Evolutionary conservation across 179 eudicot genomes (phyloP).

Genomic region (Actinidia arguta): DNA sequence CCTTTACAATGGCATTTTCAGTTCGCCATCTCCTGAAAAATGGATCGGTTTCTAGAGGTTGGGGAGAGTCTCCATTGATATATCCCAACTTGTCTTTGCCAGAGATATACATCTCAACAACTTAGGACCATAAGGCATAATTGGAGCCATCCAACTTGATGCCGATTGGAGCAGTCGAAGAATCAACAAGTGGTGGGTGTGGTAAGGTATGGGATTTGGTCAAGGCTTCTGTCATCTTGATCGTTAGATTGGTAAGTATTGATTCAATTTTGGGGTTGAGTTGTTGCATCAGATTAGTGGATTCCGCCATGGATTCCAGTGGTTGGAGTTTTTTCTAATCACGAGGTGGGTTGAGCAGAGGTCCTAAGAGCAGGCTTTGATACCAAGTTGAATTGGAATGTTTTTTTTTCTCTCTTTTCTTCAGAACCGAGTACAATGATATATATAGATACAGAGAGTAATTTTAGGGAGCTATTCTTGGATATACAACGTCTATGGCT

Average conservation of each 20-base stretch:
- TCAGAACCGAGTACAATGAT: neutral
- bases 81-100: neutral
- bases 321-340: too few species aligned
- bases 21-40: neutral
- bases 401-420: neutral
- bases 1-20: neutral
- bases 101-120: neutral
- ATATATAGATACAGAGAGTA: neutral
- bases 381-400: neutral
- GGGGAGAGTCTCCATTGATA: neutral
- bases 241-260: neutral
- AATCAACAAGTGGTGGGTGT: neutral
- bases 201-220: neutral
- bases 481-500: too few species aligned
- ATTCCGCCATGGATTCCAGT: neutral
- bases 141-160: neutral
- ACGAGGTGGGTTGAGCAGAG: neutral
- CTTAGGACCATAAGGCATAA: neutral
- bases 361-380: neutral
- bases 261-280: neutral
- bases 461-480: too few species aligned
- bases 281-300: neutral
- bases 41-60: neutral
- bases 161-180: neutral
- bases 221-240: neutral